phyloP scores from a whole-genome alignment of 208 protist species.

The Phytomonas sp. region DNA sequence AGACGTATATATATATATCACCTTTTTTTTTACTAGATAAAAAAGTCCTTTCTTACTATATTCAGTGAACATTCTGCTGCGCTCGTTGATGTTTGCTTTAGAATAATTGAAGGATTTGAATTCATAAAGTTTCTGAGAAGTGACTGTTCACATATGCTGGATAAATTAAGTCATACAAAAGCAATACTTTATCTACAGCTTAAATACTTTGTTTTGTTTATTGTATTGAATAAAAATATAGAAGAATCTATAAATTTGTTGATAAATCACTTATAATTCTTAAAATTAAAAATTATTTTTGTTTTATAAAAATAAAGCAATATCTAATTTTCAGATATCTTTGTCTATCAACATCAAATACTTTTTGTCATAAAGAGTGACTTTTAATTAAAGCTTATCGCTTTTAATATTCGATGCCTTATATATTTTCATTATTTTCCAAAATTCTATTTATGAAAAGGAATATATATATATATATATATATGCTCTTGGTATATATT shows the following conservation, averaged over 20 bases:
- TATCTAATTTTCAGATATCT: conserved; percentile 14
- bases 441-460: background rate
- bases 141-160: conserved; percentile 32
- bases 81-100: conserved; percentile 16
- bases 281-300: conserved; percentile 19
- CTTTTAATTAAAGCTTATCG: background rate
- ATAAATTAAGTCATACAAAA: conserved; percentile 12
- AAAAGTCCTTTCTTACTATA: background rate
- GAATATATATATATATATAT: conserved; percentile 7
- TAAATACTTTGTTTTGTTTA: conserved; percentile 12
- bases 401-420: background rate
- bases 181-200: conserved; percentile 13
- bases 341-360: conserved; percentile 20
- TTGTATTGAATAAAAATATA: background rate
- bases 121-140: conserved; percentile 28
- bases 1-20: background rate
- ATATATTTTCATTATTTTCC: conserved; percentile 1
- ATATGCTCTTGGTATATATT: background rate
- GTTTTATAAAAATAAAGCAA: conserved; percentile 35
- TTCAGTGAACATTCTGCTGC: background rate
- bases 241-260: background rate
- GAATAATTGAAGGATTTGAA: conserved; percentile 15
- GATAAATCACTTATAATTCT: background rate
- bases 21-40: background rate
- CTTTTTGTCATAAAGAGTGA: background rate